phyloP scores from a whole-genome alignment of 768 basidiomycete genomes.

The Lactarius sp. region DNA sequence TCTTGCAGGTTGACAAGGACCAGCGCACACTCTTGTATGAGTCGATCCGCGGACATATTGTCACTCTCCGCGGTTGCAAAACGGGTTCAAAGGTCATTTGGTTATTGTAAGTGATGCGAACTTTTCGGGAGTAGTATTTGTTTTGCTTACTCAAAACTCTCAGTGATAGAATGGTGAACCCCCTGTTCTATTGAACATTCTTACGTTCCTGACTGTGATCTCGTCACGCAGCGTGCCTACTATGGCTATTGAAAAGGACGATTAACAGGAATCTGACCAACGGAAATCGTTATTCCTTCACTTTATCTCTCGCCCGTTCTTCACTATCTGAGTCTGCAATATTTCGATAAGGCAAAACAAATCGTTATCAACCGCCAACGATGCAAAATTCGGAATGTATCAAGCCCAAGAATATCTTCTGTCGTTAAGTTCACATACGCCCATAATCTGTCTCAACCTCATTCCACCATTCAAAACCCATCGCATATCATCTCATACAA shows the following conservation, averaged over 20 bases:
- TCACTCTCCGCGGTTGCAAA: constrained; percentile 86
- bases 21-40: constrained; percentile 79
- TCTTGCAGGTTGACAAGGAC: constrained; percentile 71
- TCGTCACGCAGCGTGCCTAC: constrained; percentile 49
- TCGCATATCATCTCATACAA: constrained; percentile 21
- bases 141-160: not conserved
- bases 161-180: constrained; percentile 54
- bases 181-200: constrained; percentile 7
- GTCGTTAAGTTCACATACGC: constrained; percentile 15
- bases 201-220: constrained; percentile 19
- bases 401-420: constrained; percentile 21
- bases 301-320: constrained; percentile 13
- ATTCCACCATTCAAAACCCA: constrained; percentile 15
- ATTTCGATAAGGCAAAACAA: constrained; percentile 17
- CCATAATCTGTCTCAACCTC: constrained; percentile 20
- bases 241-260: constrained; percentile 38
- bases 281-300: constrained; percentile 22
- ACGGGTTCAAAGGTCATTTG: constrained; percentile 90
- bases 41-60: constrained; percentile 82
- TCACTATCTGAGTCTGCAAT: constrained; percentile 21
- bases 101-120: constrained; percentile 56
- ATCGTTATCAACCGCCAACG: not conserved
- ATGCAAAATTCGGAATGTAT: constrained; percentile 21
- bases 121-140: too few relatives aligned
- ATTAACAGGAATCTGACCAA: constrained; percentile 10